These are phyloP conservation scores for Phaffomyces antillensis DNA, from an alignment of 805 yeast genomes.

Conservation along the genomic window DNA sequence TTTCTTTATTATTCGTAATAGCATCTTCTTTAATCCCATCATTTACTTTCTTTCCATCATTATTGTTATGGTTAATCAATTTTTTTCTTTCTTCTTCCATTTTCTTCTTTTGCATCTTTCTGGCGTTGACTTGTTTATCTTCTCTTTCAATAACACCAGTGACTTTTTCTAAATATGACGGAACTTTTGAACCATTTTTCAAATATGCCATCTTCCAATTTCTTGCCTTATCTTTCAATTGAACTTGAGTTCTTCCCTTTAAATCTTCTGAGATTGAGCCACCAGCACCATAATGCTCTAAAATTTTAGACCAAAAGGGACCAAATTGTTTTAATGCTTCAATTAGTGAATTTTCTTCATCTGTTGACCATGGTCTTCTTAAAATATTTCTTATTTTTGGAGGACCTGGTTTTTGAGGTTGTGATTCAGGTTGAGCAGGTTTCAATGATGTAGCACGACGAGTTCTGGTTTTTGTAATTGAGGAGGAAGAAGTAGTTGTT, in stretches of 20 bases:
- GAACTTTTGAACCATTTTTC: slow-evolving; percentile 69
- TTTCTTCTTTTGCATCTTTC: slow-evolving; percentile 15
- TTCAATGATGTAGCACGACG: not conserved
- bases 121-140: slow-evolving; percentile 32
- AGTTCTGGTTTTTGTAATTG: not conserved
- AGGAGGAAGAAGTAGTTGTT: slow-evolving; percentile 3
- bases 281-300: slow-evolving; percentile 91
- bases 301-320: slow-evolving; percentile 88
- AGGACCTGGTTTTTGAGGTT: slow-evolving; percentile 7
- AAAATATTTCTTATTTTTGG: slow-evolving; percentile 24
- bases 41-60: not conserved
- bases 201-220: slow-evolving; percentile 88
- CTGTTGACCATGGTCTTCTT: slow-evolving; percentile 78
- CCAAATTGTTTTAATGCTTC: slow-evolving; percentile 78
- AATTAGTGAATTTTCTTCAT: slow-evolving; percentile 79
- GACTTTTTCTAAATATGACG: slow-evolving; percentile 71
- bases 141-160: slow-evolving; percentile 76
- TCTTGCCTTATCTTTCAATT: slow-evolving; percentile 92
- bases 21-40: not conserved
- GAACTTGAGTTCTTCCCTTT: slow-evolving; percentile 85
- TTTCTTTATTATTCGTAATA: no score
- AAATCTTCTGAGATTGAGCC: slow-evolving; percentile 78
- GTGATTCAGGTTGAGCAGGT: not conserved
- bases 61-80: not conserved
- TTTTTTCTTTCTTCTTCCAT: slow-evolving; percentile 3